These are phyloP conservation scores for Stentor coeruleus DNA, from an alignment of 73 alveolate species.

Conservation along the genomic window DNA sequence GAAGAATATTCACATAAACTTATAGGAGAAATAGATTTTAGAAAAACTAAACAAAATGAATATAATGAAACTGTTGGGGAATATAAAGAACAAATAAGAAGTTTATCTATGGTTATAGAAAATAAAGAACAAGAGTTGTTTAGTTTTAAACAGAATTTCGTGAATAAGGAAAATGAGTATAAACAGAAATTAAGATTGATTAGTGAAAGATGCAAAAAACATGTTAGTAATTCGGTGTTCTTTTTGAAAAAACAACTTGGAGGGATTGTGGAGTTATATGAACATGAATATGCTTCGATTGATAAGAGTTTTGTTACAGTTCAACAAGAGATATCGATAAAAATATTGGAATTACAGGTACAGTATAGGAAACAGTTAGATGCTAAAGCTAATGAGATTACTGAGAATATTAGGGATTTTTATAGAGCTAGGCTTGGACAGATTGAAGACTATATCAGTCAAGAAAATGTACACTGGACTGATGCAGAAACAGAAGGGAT, in stretches of 20 bases:
- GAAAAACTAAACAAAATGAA: not conserved
- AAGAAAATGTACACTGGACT: not conserved
- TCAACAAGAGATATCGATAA: not conserved
- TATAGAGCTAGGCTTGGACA: not conserved
- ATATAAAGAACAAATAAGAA: not conserved
- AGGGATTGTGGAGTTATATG: not conserved
- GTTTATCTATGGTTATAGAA: not conserved
- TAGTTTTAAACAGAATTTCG: not conserved
- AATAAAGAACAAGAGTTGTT: not conserved
- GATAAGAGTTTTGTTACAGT: not conserved
- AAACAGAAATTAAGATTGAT: not conserved
- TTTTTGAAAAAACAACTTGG: not conserved
- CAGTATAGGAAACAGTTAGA: not conserved
- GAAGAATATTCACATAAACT: not conserved
- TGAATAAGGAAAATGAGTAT: not conserved
- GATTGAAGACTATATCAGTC: not conserved
- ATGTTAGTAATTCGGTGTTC: not conserved
- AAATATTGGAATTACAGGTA: not conserved
- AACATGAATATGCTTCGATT: not conserved
- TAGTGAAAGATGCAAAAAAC: not conserved
- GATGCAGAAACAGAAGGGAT: slow-evolving; percentile 16
- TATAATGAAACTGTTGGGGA: not conserved
- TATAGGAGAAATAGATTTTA: not conserved
- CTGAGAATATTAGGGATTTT: not conserved
- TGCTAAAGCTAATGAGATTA: not conserved